Percentiles rank a stretch among this genome's conserved stretches.
Evolutionary conservation across 108 stramenopile genomes (phyloP).

Genomic region (Ochromonas danica): DNA sequence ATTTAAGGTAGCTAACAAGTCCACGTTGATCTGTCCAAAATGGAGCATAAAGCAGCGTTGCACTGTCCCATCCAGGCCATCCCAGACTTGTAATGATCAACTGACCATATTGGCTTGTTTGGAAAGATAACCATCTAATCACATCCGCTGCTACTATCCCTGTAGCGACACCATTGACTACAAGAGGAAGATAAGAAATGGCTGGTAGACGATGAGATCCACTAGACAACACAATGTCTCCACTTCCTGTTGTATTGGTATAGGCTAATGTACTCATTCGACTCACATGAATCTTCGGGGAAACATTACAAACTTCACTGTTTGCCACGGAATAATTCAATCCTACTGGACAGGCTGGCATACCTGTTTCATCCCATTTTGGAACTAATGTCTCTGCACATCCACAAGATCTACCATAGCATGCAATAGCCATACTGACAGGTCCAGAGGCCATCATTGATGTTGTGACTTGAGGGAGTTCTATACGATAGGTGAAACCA

Average conservation of each 20-base stretch:
- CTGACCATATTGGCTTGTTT: not conserved
- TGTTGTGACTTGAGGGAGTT: not conserved
- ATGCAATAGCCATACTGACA: not conserved
- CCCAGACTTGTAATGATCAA: not conserved
- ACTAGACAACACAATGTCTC: not conserved
- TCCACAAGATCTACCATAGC: conserved; percentile 6
- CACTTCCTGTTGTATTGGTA: conserved; percentile 14
- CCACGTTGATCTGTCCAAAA: not conserved
- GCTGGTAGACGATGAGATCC: conserved; percentile 23
- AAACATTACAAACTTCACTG: not conserved
- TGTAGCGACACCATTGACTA: not conserved
- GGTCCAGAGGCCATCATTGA: not conserved
- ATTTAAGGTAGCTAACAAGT: not conserved
- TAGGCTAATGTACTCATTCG: not conserved
- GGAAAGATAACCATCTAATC: not conserved
- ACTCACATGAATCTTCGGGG: not conserved
- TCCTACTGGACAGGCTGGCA: not conserved
- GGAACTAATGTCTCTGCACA: conserved; percentile 31
- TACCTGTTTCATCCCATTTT: not conserved
- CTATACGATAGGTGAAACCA: conserved; percentile 9
- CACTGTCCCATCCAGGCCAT: conserved; percentile 25
- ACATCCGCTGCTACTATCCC: conserved; percentile 10
- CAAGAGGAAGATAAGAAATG: not conserved
- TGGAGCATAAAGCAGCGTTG: not conserved
- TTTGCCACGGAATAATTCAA: not conserved